Evolutionary conservation across 169 alveolate genomes (phyloP).

Genomic region (Sarcocystis neurona): DNA sequence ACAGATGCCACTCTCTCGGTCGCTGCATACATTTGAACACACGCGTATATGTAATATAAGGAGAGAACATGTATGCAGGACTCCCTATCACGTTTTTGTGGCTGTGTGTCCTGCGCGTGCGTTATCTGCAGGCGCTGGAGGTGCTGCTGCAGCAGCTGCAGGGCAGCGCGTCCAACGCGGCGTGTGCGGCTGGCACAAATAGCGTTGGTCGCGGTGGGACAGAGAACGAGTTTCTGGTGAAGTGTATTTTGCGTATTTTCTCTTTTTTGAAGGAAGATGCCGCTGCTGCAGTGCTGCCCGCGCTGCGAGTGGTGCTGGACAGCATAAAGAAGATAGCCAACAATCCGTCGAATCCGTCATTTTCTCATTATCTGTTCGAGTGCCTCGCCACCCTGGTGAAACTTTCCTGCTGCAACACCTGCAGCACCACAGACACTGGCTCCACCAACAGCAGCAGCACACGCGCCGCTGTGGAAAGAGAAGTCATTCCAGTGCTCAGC

Average conservation of each 20-base stretch:
- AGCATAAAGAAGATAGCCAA: conserved; percentile 19
- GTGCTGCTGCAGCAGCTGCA: background rate
- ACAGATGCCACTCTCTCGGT: too few relatives aligned
- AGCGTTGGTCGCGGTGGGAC: too few relatives aligned
- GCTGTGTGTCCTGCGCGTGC: too few relatives aligned
- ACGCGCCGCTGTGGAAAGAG: conserved; percentile 30
- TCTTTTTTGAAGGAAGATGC: conserved; percentile 6
- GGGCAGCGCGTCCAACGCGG: background rate
- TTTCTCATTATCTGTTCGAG: conserved; percentile 48
- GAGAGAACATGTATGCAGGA: too few relatives aligned
- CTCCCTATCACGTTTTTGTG: too few relatives aligned
- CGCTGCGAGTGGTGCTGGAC: conserved; percentile 47
- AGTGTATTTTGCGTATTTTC: conserved; percentile 6
- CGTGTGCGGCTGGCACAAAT: background rate
- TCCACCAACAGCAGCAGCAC: conserved; percentile 20
- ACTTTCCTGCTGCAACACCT: background rate
- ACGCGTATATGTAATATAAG: too few relatives aligned
- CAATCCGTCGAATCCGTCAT: conserved; percentile 47
- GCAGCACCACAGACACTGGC: background rate
- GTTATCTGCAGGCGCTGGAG: background rate
- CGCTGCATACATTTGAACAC: too few relatives aligned
- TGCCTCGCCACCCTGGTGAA: conserved; percentile 39
- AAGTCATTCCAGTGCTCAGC: conserved; percentile 50
- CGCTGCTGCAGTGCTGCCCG: background rate
- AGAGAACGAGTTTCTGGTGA: conserved; percentile 34